Base-by-base conservation (phyloP, 2,329 filamentous ascomycete genomes). In the Monosporascus sp. region DNA sequence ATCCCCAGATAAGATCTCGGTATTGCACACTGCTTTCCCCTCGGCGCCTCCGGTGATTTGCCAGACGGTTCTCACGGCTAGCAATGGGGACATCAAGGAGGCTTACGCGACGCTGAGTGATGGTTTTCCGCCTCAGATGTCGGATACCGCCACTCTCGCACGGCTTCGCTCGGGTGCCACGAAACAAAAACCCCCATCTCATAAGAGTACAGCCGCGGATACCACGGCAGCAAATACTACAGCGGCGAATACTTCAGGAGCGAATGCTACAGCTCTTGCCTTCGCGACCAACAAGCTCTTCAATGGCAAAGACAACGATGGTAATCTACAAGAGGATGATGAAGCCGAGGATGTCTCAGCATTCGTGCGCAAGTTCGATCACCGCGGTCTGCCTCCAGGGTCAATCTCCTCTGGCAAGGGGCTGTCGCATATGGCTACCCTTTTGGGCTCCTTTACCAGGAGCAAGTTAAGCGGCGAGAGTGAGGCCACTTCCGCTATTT, bases 1-100 rank as follows among this genome's bases (percentile, higher is more conserved):
- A 2, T 58, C 58, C 17, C 47, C 71, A 1, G 69, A 76, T 36
- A 70, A 69, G 31, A 62, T 70, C 22, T 61, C 64, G 4, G 66
- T 70, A n/a, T 60, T 79, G 2, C 71, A 67, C 44, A 61, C 65
- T 17, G 76, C 77, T 0, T 82, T 79, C 44, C 78, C 78, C 2
- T 60, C 64, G 7, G 72, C 69, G 8, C 63, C 72, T 1, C 58
- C 67, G 7, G 59, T 65, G 3, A 58, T 67, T 7, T 73, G 73
- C 50, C 67, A 76, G 49, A 62, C 65, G 7, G 61, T 73, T 2
- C 59, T 78, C 3, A 55, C 61, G 6, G 65, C 60, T n/a, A 66
- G 69, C 20, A 49, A 63, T 6, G 66, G 68, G 11, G 63, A 78
- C 53, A 48, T 74, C 7, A 66, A 66, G 17, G 64, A 58, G 17